Percentiles rank a stretch among this genome's conserved stretches.
phyloP scores from a whole-genome alignment of 768 basidiomycete species.

The Russula abietina region DNA sequence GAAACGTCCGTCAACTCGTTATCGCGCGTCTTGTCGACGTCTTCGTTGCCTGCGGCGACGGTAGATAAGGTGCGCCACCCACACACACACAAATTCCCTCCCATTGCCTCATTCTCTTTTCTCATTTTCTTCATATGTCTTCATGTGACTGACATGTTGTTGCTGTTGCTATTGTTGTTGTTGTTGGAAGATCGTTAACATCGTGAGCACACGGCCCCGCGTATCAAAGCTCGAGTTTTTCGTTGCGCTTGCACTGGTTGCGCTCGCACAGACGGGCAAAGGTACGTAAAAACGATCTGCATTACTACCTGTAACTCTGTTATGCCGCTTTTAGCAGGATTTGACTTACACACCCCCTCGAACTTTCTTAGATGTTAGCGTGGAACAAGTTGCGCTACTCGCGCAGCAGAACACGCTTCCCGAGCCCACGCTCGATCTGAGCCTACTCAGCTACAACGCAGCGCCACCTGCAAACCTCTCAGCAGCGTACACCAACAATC shows the following conservation, averaged over 20 bases:
- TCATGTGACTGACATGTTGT: too few relatives aligned
- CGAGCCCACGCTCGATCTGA: conserved; percentile 62
- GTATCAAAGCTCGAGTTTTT: conserved; percentile 90
- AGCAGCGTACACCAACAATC: background rate
- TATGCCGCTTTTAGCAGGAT: too few relatives aligned
- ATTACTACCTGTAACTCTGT: background rate
- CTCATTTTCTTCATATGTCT: too few relatives aligned
- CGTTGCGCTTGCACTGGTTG: conserved; percentile 82
- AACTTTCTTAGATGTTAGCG: conserved; percentile 76
- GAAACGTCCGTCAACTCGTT: conserved; percentile 80
- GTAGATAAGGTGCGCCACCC: conserved; percentile 61
- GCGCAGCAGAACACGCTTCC: conserved; percentile 76
- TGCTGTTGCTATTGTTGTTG: background rate
- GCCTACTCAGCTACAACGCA: conserved; percentile 41
- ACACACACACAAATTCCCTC: fast-evolving
- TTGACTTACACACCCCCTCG: too few relatives aligned
- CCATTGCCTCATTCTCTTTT: background rate
- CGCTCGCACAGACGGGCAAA: conserved; percentile 76
- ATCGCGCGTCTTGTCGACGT: conserved; percentile 72
- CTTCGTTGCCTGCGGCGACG: conserved; percentile 71
- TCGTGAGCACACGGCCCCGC: conserved; percentile 72
- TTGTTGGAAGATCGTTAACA: conserved; percentile 71
- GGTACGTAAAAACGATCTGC: conserved; percentile 40
- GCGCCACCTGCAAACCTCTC: conserved; percentile 35
- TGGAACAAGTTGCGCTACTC: conserved; percentile 73